Conservation (phyloP, 495 filamentous ascomycete genomes). For the Apodospora peruviana region DNA sequence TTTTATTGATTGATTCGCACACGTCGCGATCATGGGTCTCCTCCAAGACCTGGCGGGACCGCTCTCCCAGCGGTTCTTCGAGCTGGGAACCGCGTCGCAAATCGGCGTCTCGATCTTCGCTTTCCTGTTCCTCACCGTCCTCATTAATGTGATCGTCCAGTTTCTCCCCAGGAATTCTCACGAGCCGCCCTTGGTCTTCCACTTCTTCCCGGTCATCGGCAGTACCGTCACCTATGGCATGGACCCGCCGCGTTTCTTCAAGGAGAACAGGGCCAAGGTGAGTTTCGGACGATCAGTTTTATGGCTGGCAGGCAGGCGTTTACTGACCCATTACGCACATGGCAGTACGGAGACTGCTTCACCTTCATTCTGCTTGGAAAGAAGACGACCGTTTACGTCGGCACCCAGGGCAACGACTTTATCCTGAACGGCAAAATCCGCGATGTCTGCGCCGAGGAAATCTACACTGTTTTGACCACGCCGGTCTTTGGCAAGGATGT, state of each 20-base stretch:
- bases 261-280: slow-evolving; percentile 64
- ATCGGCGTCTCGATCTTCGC: slow-evolving; percentile 35
- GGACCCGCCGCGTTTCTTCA: slow-evolving; percentile 77
- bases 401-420: slow-evolving; percentile 77
- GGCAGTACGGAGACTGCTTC: slow-evolving; percentile 47
- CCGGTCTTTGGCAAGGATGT: slow-evolving; percentile 84
- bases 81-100: slow-evolving; percentile 40
- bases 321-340: neutral
- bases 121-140: slow-evolving; percentile 49
- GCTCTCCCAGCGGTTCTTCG: slow-evolving; percentile 34
- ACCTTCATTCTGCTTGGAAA: slow-evolving; percentile 73
- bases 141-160: slow-evolving; percentile 64
- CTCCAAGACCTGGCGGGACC: slow-evolving; percentile 42
- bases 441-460: slow-evolving; percentile 76
- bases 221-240: slow-evolving; percentile 78
- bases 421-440: slow-evolving; percentile 80
- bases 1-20: too few species aligned
- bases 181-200: slow-evolving; percentile 77
- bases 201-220: slow-evolving; percentile 76
- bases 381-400: slow-evolving; percentile 70
- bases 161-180: slow-evolving; percentile 63
- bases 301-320: neutral
- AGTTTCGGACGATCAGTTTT: neutral
- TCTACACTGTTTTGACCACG: slow-evolving; percentile 75
- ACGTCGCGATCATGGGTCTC: slow-evolving; percentile 42